Conservation (phyloP, 345 rosid species). For the Lepidium aucheri region DNA sequence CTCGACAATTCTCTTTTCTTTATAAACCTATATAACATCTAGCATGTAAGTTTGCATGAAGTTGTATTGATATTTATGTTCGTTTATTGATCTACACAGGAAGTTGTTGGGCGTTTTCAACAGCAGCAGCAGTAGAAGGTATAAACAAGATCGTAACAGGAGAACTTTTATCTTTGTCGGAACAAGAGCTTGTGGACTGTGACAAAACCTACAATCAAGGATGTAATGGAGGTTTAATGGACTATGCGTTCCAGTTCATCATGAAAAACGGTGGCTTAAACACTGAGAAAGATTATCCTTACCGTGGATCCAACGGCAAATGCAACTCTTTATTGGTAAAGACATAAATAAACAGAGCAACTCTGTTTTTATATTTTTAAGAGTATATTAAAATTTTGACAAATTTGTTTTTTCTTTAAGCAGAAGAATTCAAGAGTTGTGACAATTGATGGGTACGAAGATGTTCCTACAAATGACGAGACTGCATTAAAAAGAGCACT, state of each 20-base stretch:
- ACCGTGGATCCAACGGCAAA: conserved; percentile 38
- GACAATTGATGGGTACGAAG: conserved; percentile 70
- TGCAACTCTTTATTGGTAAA: conserved; percentile 54
- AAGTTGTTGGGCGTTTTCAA: conserved; percentile 23
- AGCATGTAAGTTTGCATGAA: no score
- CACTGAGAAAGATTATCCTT: conserved; percentile 71
- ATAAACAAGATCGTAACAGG: conserved; percentile 25
- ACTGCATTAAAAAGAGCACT: conserved; percentile 60
- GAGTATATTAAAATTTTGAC: background rate
- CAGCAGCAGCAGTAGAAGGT: conserved; percentile 14
- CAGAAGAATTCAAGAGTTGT: conserved; percentile 74
- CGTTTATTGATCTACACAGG: no score
- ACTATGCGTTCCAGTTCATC: conserved; percentile 88
- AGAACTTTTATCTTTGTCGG: conserved; percentile 16
- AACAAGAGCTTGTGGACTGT: conserved; percentile 25
- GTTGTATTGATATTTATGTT: no score
- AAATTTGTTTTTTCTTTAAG: background rate
- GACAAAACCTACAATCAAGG: conserved; percentile 64
- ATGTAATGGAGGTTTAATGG: conserved; percentile 95
- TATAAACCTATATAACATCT: no score
- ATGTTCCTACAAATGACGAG: conserved; percentile 56
- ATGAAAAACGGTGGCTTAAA: conserved; percentile 77
- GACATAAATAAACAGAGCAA: background rate
- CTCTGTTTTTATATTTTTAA: background rate
- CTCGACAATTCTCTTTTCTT: no score